Percentiles rank a stretch among this genome's conserved stretches.
Conservation (phyloP, 768 basidiomycete species). For the Termitomyces sp. region DNA sequence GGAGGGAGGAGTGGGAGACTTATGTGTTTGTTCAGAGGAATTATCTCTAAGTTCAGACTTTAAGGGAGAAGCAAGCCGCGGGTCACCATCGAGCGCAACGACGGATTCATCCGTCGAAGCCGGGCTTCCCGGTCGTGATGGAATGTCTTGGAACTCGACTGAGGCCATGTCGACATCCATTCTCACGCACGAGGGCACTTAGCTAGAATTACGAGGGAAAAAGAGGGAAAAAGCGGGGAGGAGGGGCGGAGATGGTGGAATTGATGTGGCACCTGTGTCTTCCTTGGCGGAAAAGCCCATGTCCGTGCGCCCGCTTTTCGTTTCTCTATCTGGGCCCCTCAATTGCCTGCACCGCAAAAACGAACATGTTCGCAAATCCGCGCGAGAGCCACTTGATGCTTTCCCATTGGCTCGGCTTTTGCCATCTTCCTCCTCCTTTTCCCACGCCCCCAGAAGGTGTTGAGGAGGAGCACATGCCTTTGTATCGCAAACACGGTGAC, state of each 20-base stretch:
- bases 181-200: not conserved
- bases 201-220: constrained; percentile 10
- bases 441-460: constrained; percentile 7
- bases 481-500: not conserved
- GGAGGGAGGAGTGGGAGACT: not conserved
- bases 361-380: constrained; percentile 16
- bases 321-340: constrained; percentile 2
- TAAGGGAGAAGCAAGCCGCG: not conserved
- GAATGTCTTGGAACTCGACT: not conserved
- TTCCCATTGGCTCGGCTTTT: constrained; percentile 33
- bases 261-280: constrained; percentile 12
- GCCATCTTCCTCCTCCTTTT: constrained; percentile 28
- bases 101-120: not conserved
- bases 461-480: constrained; percentile 2
- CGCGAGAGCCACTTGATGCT: constrained; percentile 17
- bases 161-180: not conserved
- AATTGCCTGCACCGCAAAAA: constrained; percentile 5
- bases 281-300: constrained; percentile 20
- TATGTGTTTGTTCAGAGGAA: not conserved
- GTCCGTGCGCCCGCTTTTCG: constrained; percentile 20
- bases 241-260: not conserved
- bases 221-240: constrained; percentile 9
- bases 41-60: not conserved
- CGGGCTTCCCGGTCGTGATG: not conserved
- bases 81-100: not conserved